Evolutionary conservation across 352 stramenopile species (phyloP), one percentile per base, ranked within the genome.

Genomic region (Bremia lactucae): DNA sequence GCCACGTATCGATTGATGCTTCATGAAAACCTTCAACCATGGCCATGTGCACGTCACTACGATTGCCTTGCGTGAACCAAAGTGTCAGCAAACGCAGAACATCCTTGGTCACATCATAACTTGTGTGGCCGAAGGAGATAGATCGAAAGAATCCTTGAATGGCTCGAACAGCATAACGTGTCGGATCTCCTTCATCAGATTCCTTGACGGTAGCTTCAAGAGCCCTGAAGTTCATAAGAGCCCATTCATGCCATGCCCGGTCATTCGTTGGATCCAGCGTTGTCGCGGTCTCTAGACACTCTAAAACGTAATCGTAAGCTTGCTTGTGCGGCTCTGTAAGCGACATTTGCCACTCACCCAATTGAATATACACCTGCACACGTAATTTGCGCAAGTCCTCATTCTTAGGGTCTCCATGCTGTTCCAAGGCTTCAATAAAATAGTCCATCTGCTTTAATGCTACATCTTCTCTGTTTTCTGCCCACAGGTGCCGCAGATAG

Each of bases 171-270:
- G 97, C 79, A 52, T 95, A 95, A 28, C 60, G 61, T 35, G 83
- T 83, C 25, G 69, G 49, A 26, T 87, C 74, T 16, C 60, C 59
- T 25, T 68, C 55, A 36, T 29, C 52, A 14, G 53, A 55, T 31
- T 84, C 73, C 36, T 84, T 81, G 6, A 65, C 36, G 0, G 61
- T 67, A 3, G 74, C 72, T 22, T 92, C 80, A 31, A 88, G 52
- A 3, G 75, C 80, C 2, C 75, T 66, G 63, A 98, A 98, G 71
- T 98, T 99, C 46, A 98, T 91, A 15, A 99, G 60, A 14, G 95
- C 95, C 96, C 96, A 99, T 38, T 91, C 84, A 64, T 99, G 97
- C 87, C 95, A 99, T 16, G 96, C 94, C 37, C 95, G 96, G 56
- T 98, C 97, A 46, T 96, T 96, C 26, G 81, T 93, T 33, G 72